These are phyloP conservation scores for Emericellopsis atlantica DNA, from an alignment of 2,329 filamentous ascomycete genomes.

Conservation along the genomic window DNA sequence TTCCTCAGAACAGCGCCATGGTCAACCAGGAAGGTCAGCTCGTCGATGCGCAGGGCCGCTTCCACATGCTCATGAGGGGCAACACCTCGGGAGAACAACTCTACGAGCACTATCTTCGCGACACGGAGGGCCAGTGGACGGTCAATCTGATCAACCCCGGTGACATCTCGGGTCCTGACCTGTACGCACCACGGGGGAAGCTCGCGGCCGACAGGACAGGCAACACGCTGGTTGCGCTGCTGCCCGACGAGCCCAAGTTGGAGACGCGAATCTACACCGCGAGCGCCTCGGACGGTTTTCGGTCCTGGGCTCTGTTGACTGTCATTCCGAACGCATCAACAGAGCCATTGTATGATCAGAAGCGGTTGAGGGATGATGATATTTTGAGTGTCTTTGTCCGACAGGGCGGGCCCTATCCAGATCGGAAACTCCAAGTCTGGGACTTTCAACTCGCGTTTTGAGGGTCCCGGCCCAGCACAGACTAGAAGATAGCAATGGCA, in stretches of 20 bases:
- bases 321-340: slow-evolving; percentile 2
- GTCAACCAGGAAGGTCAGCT: slow-evolving; percentile 10
- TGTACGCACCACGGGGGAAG: slow-evolving; percentile 7
- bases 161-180: slow-evolving; percentile 4
- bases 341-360: slow-evolving; percentile 7
- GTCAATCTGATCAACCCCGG: slow-evolving; percentile 4
- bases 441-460: slow-evolving; percentile 2
- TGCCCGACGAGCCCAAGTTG: slow-evolving; percentile 5
- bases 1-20: slow-evolving; percentile 7
- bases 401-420: slow-evolving; percentile 3
- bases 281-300: slow-evolving; percentile 1
- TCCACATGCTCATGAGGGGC: slow-evolving; percentile 8
- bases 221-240: slow-evolving; percentile 6
- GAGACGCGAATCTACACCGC: slow-evolving; percentile 6
- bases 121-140: slow-evolving; percentile 6
- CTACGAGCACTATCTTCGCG: slow-evolving; percentile 7
- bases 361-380: not conserved
- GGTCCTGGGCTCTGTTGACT: slow-evolving; percentile 4
- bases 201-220: slow-evolving; percentile 5
- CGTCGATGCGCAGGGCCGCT: slow-evolving; percentile 5
- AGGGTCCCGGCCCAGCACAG: not conserved
- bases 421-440: slow-evolving; percentile 5
- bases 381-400: slow-evolving; percentile 4
- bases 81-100: slow-evolving; percentile 4
- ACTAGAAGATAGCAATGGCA: not conserved